These are phyloP conservation scores for Saccharomyces kudriavzevii DNA, from an alignment of 805 yeast species.

Conservation along the genomic window DNA sequence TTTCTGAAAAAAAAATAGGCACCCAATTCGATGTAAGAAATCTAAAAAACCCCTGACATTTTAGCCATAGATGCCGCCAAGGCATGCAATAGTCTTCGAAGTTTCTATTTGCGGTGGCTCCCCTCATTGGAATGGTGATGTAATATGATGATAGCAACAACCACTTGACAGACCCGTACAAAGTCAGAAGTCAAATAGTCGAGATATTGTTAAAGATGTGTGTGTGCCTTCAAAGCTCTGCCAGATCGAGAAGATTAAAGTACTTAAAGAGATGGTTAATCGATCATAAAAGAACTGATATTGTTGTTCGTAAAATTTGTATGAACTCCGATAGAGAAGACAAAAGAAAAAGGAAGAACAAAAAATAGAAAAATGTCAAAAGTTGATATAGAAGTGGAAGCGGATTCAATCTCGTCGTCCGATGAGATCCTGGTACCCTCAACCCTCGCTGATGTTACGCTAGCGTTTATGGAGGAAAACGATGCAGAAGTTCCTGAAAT, in stretches of 20 bases:
- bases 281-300: neutral
- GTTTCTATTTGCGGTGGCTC: neutral
- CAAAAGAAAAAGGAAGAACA: neutral
- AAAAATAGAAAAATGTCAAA: neutral
- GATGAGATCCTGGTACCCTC: neutral
- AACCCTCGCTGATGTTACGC: slow-evolving; percentile 32
- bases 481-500: slow-evolving; percentile 32
- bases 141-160: neutral
- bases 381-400: neutral
- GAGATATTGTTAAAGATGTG: neutral
- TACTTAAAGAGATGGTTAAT: neutral
- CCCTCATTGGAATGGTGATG: neutral
- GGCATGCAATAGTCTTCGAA: neutral
- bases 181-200: neutral
- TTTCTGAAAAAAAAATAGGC: neutral
- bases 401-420: neutral
- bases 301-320: neutral
- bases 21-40: neutral
- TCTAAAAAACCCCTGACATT: neutral
- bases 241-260: neutral
- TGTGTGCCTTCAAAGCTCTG: neutral
- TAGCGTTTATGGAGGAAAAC: slow-evolving; percentile 31
- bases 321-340: too few relatives aligned
- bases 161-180: neutral
- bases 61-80: neutral